Base-by-base conservation (phyloP, 306 rosid species). In the Cucumis melo region DNA sequence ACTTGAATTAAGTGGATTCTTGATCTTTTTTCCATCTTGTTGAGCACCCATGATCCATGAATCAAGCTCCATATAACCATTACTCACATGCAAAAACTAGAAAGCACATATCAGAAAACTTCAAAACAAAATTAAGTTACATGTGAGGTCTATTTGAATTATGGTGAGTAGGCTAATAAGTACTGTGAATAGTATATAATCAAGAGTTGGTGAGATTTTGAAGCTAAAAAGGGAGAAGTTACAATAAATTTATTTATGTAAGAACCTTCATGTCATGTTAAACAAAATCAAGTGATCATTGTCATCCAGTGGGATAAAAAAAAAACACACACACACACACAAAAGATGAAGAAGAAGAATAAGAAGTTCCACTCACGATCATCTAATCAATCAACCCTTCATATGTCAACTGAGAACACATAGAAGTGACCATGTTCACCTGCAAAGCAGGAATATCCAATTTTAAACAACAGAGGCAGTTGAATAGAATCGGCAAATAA, bases 351-450 rank as follows among this genome's bases (percentile, higher is more conserved):
- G 80, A 80, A 61, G 66, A 17, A 20, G 48, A 58, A 73, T n/a
- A n/a, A n/a, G n/a, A n/a, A n/a, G 58, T 66, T 53, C 76, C 80
- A 57, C 41, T 24, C 63, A 61, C 80, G 74, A 73, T 88, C 82
- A 88, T 97, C 96, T 94, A 97, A 55, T 94, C 99, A n/a, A n/a
- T n/a, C n/a, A n/a, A n/a, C n/a, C n/a, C n/a, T n/a, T n/a, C n/a
- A n/a, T n/a, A n/a, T n/a, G n/a, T n/a, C n/a, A n/a, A n/a, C n/a
- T n/a, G n/a, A n/a, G n/a, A n/a, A n/a, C n/a, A n/a, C n/a, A n/a
- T 87, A 56, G 99, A 97, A 82, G 99, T 94, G 72, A 94, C 87
- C 99, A 93, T 90, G 83, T 94, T 96, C 84, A 94, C 99, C 99
- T 92, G 88, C 87, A 87, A 68, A 80, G 86, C 82, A 78, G 77